These are phyloP conservation scores for Fusarium temperatum DNA, from an alignment of 2,329 filamentous ascomycete species.

Conservation along the genomic window DNA sequence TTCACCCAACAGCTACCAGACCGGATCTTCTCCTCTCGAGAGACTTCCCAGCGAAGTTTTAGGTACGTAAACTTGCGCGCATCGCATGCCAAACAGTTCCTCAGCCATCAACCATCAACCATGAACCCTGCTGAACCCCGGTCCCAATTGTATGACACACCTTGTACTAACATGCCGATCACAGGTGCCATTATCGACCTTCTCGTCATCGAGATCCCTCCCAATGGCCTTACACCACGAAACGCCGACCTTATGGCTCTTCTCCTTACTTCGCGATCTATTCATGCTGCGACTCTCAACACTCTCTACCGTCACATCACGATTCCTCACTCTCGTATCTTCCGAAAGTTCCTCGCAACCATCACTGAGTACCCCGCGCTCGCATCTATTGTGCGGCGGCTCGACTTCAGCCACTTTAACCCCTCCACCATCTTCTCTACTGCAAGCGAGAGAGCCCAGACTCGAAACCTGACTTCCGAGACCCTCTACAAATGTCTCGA, in stretches of 20 bases:
- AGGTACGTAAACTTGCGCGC: conserved; percentile 59
- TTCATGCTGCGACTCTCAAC: conserved; percentile 77
- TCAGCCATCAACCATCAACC: not conserved
- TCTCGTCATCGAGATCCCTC: conserved; percentile 76
- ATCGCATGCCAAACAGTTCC: not conserved
- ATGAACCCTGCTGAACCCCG: conserved; percentile 9
- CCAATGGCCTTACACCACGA: conserved; percentile 76
- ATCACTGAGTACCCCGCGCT: conserved; percentile 72
- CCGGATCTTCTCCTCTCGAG: conserved; percentile 70
- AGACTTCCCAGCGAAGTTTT: conserved; percentile 75
- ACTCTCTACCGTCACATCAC: conserved; percentile 83
- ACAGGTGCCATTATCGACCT: conserved; percentile 78
- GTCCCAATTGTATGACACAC: conserved; percentile 21
- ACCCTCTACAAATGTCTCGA: conserved; percentile 77
- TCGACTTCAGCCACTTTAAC: conserved; percentile 89
- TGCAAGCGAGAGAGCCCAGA: conserved; percentile 76
- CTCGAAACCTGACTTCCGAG: conserved; percentile 77
- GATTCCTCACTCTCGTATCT: conserved; percentile 84
- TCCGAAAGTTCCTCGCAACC: conserved; percentile 80
- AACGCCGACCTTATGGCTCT: conserved; percentile 82
- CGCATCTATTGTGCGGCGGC: conserved; percentile 78
- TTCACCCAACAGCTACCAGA: conserved; percentile 41
- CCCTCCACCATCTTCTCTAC: conserved; percentile 80
- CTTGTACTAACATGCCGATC: conserved; percentile 35
- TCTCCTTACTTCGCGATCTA: conserved; percentile 76